These are phyloP conservation scores for Hermanozyma aechmeae DNA, from an alignment of 805 yeast genomes.

Conservation along the genomic window DNA sequence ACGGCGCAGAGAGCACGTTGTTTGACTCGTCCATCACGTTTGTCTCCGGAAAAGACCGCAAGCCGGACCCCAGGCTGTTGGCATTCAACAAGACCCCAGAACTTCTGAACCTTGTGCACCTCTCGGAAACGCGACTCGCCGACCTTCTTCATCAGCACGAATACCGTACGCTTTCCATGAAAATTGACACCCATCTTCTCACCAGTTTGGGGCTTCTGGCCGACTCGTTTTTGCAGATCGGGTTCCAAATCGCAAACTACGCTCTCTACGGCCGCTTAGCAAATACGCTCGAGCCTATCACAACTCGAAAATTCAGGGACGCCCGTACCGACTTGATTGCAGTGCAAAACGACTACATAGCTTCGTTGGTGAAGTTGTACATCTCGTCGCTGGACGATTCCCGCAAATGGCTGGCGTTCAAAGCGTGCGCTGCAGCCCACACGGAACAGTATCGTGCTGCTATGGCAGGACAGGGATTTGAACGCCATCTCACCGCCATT, in stretches of 20 bases:
- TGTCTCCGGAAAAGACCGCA: slow-evolving; percentile 27
- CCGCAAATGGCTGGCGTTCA: slow-evolving; percentile 43
- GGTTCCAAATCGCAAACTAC: slow-evolving; percentile 45
- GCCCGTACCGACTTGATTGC: slow-evolving; percentile 65
- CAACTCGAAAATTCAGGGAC: slow-evolving; percentile 59
- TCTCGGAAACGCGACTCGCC: slow-evolving; percentile 50
- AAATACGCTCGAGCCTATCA: slow-evolving; percentile 47
- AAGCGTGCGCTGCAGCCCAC: slow-evolving; percentile 45
- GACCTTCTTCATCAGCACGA: slow-evolving; percentile 52
- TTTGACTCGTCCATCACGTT: slow-evolving; percentile 32
- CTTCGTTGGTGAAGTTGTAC: slow-evolving; percentile 50
- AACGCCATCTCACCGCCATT: slow-evolving; percentile 60
- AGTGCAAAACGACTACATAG: slow-evolving; percentile 46
- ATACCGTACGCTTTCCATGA: slow-evolving; percentile 33
- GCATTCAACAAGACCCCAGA: slow-evolving; percentile 36
- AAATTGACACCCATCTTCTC: slow-evolving; percentile 26
- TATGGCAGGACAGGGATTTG: slow-evolving; percentile 59
- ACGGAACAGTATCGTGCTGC: slow-evolving; percentile 39
- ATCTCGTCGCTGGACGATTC: slow-evolving; percentile 43
- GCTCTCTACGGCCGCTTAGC: slow-evolving; percentile 45
- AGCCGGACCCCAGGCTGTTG: slow-evolving; percentile 26
- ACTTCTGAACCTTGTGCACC: slow-evolving; percentile 37
- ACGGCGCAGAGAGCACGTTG: slow-evolving; percentile 44
- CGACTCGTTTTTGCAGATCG: slow-evolving; percentile 44
- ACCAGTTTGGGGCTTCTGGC: slow-evolving; percentile 33